Base-by-base conservation (phyloP, 371 early-diverging fungal species). In the Dichotomocladium elegans region DNA sequence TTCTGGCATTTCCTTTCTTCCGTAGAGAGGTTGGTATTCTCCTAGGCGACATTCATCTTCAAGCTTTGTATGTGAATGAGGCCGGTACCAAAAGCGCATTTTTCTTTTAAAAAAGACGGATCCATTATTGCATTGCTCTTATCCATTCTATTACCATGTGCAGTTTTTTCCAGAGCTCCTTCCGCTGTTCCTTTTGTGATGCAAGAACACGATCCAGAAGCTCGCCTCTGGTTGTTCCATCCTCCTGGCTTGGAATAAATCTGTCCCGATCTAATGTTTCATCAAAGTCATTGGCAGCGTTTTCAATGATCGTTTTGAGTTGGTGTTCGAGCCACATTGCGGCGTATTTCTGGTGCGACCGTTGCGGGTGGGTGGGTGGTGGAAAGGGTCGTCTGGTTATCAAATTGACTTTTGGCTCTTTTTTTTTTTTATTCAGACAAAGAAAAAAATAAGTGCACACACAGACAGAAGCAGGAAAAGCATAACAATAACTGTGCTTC, bases 281-380 rank as follows among this genome's bases (percentile, higher is more conserved):
- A 15, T 56, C 58, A 53, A 68, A 74, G 19, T 68, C 64, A n/a
- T 55, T 21, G n/a, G 69, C 68, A 37, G 75, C 65, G 26, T 64
- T 56, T 29, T 33, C 26, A 58, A 74, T 64, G 12, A 74, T 35
- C 22, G 30, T 34, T 34, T 57, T 55, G 12, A 61, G 48, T 26
- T 53, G 43, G 2, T 48, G 48, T 31, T 59, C 59, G 22, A 64
- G 35, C 55, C 43, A 48, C 63, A 63, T 63, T 33, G 21, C 30
- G 11, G 8, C 11, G 15, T 19, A 26, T 12, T 44, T n/a, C n/a
- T n/a, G n/a, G n/a, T n/a, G n/a, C n/a, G n/a, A n/a, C n/a, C n/a
- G n/a, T n/a, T n/a, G n/a, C n/a, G n/a, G n/a, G n/a, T n/a, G n/a
- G n/a, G n/a, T n/a, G n/a, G n/a, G n/a, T n/a, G n/a, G n/a, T n/a